Evolutionary conservation across 108 stramenopile genomes (phyloP).

Genomic region (Nitzschia palea): DNA sequence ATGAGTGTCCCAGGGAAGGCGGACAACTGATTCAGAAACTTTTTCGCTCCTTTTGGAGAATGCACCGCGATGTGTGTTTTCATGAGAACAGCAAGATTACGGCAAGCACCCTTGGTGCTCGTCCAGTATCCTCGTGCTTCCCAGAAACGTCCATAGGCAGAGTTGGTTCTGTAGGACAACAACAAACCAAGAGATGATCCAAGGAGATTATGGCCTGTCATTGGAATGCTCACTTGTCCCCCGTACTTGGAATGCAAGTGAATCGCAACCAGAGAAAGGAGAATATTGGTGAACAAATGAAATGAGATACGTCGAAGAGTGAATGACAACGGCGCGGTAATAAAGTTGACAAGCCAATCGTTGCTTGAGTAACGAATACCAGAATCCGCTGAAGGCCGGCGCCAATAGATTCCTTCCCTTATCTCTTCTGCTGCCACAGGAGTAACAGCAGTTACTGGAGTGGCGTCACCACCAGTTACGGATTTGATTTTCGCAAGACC

Average conservation of each 20-base stretch:
- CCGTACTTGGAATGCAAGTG: not conserved
- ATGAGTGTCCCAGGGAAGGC: conserved; percentile 44
- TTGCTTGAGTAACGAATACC: conserved; percentile 51
- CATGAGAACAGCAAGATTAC: conserved; percentile 49
- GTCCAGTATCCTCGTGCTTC: conserved; percentile 63
- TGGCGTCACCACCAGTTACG: not conserved
- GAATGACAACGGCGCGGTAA: conserved; percentile 38
- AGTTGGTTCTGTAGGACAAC: conserved; percentile 63
- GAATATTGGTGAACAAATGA: conserved; percentile 39
- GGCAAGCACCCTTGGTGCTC: conserved; percentile 32
- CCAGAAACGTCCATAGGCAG: conserved; percentile 59
- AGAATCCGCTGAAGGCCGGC: conserved; percentile 29
- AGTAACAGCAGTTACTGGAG: not conserved
- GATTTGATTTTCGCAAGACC: not conserved
- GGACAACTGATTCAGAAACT: conserved; percentile 35
- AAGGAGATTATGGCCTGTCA: conserved; percentile 44
- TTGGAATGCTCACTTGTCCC: conserved; percentile 21
- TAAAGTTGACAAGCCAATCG: conserved; percentile 57
- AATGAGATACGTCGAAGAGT: conserved; percentile 47
- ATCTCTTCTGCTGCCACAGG: not conserved
- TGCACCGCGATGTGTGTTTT: conserved; percentile 25
- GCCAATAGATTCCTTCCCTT: not conserved
- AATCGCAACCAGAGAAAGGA: conserved; percentile 20
- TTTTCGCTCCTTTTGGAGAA: conserved; percentile 22
- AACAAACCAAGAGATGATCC: conserved; percentile 53